Percentiles rank a stretch among this genome's conserved stretches.
These are phyloP conservation scores for Herpetomonas samuelpessoai DNA, from an alignment of 208 protist genomes.

Conservation along the genomic window DNA sequence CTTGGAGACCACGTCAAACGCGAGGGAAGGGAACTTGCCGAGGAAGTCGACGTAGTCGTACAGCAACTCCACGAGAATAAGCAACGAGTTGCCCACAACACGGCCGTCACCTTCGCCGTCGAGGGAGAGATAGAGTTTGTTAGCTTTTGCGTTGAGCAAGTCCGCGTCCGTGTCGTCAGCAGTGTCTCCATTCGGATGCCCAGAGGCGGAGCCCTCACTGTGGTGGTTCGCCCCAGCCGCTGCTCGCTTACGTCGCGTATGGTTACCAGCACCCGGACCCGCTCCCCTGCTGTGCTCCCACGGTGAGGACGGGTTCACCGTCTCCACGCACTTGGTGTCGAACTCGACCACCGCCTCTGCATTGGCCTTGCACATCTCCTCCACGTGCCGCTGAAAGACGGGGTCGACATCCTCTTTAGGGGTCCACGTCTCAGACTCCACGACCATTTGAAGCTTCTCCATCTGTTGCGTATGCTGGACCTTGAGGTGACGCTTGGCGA, in stretches of 20 bases:
- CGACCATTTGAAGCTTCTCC: slow-evolving; percentile 63
- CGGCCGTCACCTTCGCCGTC: slow-evolving; percentile 23
- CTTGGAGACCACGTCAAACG: slow-evolving; percentile 68
- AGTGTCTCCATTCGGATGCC: slow-evolving; percentile 1
- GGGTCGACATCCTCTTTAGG: slow-evolving; percentile 44
- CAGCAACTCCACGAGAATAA: slow-evolving; percentile 75
- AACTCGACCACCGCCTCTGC: slow-evolving; percentile 30
- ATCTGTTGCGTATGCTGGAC: slow-evolving; percentile 42
- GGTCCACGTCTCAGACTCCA: slow-evolving; percentile 70
- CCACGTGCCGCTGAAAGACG: slow-evolving; percentile 60
- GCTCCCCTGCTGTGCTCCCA: not conserved
- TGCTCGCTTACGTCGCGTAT: not conserved
- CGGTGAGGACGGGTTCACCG: not conserved
- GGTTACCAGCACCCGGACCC: slow-evolving; percentile 1
- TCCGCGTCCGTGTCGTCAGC: slow-evolving; percentile 13
- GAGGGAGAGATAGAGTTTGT: slow-evolving; percentile 27
- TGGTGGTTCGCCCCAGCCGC: not conserved
- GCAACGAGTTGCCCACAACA: slow-evolving; percentile 62
- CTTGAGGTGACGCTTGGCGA: slow-evolving; percentile 58
- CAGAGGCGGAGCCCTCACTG: too few relatives aligned
- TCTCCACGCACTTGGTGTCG: slow-evolving; percentile 18
- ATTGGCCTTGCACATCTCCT: slow-evolving; percentile 55
- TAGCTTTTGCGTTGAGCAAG: slow-evolving; percentile 8
- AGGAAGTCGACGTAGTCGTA: slow-evolving; percentile 74
- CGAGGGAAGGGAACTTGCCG: slow-evolving; percentile 74